Conservation (phyloP, 345 rosid species). For the Murraya paniculata region DNA sequence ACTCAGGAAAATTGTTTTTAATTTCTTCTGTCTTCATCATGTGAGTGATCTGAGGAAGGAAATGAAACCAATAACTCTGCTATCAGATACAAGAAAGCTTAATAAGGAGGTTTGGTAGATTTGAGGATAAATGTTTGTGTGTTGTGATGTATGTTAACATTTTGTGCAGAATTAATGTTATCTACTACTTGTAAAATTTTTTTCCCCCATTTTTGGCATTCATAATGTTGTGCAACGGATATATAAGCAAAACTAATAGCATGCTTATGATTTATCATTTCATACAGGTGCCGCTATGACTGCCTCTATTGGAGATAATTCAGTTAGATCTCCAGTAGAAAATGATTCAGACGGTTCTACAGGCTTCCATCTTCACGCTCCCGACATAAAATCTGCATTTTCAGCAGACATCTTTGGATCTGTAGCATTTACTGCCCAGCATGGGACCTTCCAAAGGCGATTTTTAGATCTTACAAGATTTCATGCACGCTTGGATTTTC, state of each 20-base stretch:
- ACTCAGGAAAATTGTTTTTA: neutral
- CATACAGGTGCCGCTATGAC: conserved; percentile 63
- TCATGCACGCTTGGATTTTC: conserved; percentile 69
- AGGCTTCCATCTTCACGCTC: conserved; percentile 46
- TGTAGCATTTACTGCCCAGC: conserved; percentile 71
- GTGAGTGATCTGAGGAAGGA: neutral
- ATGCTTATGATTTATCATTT: neutral
- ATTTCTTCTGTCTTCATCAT: neutral
- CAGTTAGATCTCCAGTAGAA: conserved; percentile 34
- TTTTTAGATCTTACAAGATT: conserved; percentile 78
- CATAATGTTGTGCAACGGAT: neutral
- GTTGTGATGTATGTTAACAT: neutral
- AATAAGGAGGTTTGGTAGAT: neutral
- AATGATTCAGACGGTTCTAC: conserved; percentile 29
- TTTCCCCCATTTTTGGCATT: neutral
- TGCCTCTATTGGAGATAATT: conserved; percentile 61
- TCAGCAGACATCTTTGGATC: conserved; percentile 76
- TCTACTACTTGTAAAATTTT: neutral
- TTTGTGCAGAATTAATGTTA: neutral
- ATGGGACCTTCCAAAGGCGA: conserved; percentile 74
- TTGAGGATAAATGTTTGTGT: neutral
- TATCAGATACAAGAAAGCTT: neutral
- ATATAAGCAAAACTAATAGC: neutral
- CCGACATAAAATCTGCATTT: conserved; percentile 54
- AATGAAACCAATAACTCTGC: neutral